phyloP scores from a whole-genome alignment of 2,329 filamentous ascomycete species.

The Zasmidium citrigriseum region DNA sequence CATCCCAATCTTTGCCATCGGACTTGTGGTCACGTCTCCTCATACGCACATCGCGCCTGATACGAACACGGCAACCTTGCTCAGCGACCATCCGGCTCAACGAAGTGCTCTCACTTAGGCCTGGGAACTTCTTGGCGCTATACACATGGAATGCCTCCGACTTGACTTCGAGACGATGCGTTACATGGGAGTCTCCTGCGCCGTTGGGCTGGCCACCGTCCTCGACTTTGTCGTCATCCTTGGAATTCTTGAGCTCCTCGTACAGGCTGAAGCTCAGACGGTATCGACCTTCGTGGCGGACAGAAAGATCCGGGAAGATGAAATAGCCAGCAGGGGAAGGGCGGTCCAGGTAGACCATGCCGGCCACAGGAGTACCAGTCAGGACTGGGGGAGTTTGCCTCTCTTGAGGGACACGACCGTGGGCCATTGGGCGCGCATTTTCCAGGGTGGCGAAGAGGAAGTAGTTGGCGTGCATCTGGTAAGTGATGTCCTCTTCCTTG shows the following conservation, averaged over 20 bases:
- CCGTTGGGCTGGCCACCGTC: slow-evolving; percentile 39
- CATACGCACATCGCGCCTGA: slow-evolving; percentile 91
- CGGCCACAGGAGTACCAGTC: slow-evolving; percentile 91
- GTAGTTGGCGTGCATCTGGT: slow-evolving; percentile 93
- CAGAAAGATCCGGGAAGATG: slow-evolving; percentile 94
- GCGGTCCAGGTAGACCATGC: slow-evolving; percentile 92
- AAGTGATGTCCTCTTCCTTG: slow-evolving; percentile 64
- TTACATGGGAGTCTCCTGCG: slow-evolving; percentile 61
- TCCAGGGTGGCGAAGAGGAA: slow-evolving; percentile 94
- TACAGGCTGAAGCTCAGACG: slow-evolving; percentile 89
- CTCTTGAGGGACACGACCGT: slow-evolving; percentile 70
- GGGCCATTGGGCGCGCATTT: slow-evolving; percentile 78
- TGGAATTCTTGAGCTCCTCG: slow-evolving; percentile 84
- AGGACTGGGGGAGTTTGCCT: slow-evolving; percentile 77
- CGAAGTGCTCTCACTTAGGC: slow-evolving; percentile 82
- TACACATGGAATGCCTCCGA: slow-evolving; percentile 84
- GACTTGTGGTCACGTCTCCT: slow-evolving; percentile 76
- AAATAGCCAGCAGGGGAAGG: slow-evolving; percentile 83
- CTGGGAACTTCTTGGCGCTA: slow-evolving; percentile 98
- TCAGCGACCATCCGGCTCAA: slow-evolving; percentile 91
- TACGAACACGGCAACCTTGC: slow-evolving; percentile 94
- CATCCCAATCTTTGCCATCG: slow-evolving; percentile 65
- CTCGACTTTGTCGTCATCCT: slow-evolving; percentile 67
- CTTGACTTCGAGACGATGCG: slow-evolving; percentile 87
- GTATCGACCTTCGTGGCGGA: slow-evolving; percentile 92